A percentile compares a stretch with the other conserved stretches of the same genome.
phyloP scores from a whole-genome alignment of 495 filamentous ascomycete species.

The Alectoria sarmentosa region DNA sequence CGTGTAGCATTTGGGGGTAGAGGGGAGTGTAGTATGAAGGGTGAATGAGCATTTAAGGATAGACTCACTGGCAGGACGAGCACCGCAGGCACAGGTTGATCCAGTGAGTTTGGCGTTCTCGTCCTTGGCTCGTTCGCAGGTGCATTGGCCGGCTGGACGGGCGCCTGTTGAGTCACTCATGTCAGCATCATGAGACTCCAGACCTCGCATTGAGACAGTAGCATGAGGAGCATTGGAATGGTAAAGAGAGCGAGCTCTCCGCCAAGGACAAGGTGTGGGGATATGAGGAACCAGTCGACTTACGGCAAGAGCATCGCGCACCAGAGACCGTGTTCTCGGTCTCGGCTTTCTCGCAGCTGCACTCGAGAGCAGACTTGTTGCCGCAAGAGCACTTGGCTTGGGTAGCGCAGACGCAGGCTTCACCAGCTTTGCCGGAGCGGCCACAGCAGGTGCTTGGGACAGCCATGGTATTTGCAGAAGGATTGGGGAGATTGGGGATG shows the following conservation, averaged over 20 bases:
- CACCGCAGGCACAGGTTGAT: constrained; percentile 67
- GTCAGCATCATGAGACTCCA: constrained; percentile 17
- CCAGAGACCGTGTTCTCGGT: constrained; percentile 67
- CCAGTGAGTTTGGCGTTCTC: constrained; percentile 62
- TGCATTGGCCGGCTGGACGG: constrained; percentile 74
- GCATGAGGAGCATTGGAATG: background rate
- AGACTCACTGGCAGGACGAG: constrained; percentile 7
- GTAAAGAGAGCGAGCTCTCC: background rate
- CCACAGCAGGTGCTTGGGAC: constrained; percentile 60
- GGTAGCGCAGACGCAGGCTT: constrained; percentile 53
- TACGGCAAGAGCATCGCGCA: constrained; percentile 81
- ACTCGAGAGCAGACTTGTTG: constrained; percentile 74
- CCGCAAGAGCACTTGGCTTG: constrained; percentile 81
- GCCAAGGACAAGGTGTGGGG: constrained; percentile 5
- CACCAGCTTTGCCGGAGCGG: constrained; percentile 42
- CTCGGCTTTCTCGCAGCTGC: constrained; percentile 71
- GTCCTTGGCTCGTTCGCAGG: constrained; percentile 60
- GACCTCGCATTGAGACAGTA: background rate
- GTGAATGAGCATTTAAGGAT: background rate
- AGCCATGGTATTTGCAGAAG: constrained; percentile 36
- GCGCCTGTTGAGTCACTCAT: constrained; percentile 35
- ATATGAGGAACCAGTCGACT: too few species aligned
- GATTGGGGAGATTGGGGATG: background rate
- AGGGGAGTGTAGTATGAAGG: background rate
- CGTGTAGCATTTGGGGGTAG: background rate